Conservation (phyloP, 2,329 filamentous ascomycete genomes). For the Cercospora sojina region DNA sequence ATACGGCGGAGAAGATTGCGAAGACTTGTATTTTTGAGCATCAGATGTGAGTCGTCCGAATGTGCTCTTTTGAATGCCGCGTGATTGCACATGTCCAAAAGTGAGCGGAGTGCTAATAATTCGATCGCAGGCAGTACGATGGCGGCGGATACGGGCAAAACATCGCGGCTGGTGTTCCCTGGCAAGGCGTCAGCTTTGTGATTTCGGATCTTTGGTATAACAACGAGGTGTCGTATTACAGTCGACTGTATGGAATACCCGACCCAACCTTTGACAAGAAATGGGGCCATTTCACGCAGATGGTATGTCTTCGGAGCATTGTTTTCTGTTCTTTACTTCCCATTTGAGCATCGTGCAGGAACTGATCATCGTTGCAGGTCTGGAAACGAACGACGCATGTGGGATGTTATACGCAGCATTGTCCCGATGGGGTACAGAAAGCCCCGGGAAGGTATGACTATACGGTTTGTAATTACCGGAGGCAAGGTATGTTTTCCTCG, state of each 20-base stretch:
- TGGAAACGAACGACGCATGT: constrained; percentile 40
- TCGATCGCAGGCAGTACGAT: constrained; percentile 43
- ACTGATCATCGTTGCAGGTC: background rate
- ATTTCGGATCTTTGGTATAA: constrained; percentile 74
- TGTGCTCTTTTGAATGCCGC: background rate
- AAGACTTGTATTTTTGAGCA: constrained; percentile 69
- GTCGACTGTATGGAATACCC: constrained; percentile 45
- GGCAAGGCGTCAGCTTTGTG: constrained; percentile 59
- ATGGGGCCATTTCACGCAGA: constrained; percentile 73
- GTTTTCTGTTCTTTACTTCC: background rate
- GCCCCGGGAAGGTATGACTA: constrained; percentile 52
- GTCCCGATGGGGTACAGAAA: constrained; percentile 48
- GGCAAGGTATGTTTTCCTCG: constrained; percentile 58
- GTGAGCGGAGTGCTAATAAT: background rate
- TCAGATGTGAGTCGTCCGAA: constrained; percentile 58
- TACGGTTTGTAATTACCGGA: constrained; percentile 83
- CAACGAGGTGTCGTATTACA: constrained; percentile 59
- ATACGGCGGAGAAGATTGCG: constrained; percentile 63
- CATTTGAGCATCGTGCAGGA: no score
- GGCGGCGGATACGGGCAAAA: constrained; percentile 80
- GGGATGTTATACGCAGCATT: constrained; percentile 61
- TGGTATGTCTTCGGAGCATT: constrained; percentile 63
- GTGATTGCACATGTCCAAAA: background rate
- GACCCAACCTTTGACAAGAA: constrained; percentile 59
- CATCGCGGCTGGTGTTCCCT: constrained; percentile 66